These are phyloP conservation scores for Guyanaporus albipodus DNA, from an alignment of 768 basidiomycete genomes.

Conservation along the genomic window DNA sequence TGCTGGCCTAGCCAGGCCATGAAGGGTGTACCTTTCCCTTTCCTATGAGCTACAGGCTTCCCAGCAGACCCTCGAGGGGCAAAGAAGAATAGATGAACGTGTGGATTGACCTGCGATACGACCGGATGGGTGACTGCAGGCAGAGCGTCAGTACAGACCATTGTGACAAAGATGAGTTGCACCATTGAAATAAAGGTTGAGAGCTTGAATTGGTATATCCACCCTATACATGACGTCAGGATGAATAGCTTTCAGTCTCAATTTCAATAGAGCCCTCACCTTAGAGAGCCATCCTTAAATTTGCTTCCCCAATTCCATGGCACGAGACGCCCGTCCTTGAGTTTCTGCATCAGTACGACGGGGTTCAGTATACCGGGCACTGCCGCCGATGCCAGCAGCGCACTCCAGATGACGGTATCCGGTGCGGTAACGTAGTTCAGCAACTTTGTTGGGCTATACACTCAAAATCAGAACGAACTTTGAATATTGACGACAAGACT, in stretches of 20 bases:
- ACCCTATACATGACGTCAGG: slow-evolving; percentile 47
- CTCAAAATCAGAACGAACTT: slow-evolving; percentile 6
- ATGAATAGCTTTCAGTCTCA: neutral
- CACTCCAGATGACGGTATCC: slow-evolving; percentile 81
- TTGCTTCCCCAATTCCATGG: slow-evolving; percentile 95
- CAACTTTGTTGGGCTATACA: slow-evolving; percentile 81
- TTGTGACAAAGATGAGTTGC: neutral
- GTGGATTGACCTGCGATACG: slow-evolving; percentile 90
- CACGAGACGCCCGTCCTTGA: slow-evolving; percentile 69
- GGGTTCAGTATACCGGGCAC: slow-evolving; percentile 95
- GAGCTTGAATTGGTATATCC: slow-evolving; percentile 88
- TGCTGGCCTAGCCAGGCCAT: neutral
- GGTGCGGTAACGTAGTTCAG: slow-evolving; percentile 97
- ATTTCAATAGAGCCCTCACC: slow-evolving; percentile 39
- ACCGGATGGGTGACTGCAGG: slow-evolving; percentile 80
- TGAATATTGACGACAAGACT: slow-evolving; percentile 21
- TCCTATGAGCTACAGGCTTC: slow-evolving; percentile 90
- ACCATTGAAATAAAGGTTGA: slow-evolving; percentile 91
- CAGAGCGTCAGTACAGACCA: slow-evolving; percentile 3
- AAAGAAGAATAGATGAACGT: slow-evolving; percentile 94
- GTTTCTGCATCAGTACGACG: slow-evolving; percentile 92
- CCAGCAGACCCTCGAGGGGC: slow-evolving; percentile 86
- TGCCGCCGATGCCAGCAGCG: slow-evolving; percentile 83
- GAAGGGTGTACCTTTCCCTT: slow-evolving; percentile 66
- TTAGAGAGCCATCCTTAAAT: slow-evolving; percentile 89